Percentiles rank a stretch among this genome's conserved stretches.
These are phyloP conservation scores for Chaetomium fimeti DNA, from an alignment of 495 filamentous ascomycete species.

Conservation along the genomic window DNA sequence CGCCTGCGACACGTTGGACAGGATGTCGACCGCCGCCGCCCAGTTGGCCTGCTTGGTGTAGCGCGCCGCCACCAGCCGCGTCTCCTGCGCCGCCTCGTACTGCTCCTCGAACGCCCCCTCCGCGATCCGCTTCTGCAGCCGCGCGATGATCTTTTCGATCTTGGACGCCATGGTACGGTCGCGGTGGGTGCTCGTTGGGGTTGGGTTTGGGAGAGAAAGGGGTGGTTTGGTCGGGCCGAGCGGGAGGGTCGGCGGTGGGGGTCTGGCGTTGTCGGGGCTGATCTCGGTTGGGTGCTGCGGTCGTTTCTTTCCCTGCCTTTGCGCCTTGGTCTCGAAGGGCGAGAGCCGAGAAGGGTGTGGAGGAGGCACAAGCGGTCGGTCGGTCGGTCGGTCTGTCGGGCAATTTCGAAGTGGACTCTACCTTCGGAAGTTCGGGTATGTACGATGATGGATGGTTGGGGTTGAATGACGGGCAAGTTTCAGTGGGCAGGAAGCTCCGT, in stretches of 20 bases:
- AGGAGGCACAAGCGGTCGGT: background rate
- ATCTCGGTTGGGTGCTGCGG: background rate
- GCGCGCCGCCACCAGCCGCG: constrained; percentile 86
- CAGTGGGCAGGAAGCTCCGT: background rate
- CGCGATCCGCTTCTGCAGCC: constrained; percentile 66
- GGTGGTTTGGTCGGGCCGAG: background rate
- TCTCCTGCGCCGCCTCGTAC: constrained; percentile 97
- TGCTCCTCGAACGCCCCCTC: constrained; percentile 70
- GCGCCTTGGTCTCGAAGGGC: background rate
- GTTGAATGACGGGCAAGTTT: background rate
- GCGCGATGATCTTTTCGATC: constrained; percentile 52
- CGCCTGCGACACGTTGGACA: constrained; percentile 78
- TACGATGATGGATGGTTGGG: background rate
- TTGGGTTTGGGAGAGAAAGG: background rate
- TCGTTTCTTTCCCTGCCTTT: background rate
- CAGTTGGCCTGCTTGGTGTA: constrained; percentile 86
- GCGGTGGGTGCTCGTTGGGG: background rate
- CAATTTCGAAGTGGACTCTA: background rate
- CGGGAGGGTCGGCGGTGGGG: no score
- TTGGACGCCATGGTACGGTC: constrained; percentile 31
- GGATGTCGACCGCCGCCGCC: constrained; percentile 77
- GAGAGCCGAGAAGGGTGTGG: background rate
- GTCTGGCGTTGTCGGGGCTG: background rate
- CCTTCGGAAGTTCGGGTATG: no score
- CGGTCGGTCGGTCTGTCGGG: background rate